Evolutionary conservation across 1,139 yeast genomes (phyloP), one percentile per base, ranked within the genome.

Genomic region (Blastobotrys persicus): DNA sequence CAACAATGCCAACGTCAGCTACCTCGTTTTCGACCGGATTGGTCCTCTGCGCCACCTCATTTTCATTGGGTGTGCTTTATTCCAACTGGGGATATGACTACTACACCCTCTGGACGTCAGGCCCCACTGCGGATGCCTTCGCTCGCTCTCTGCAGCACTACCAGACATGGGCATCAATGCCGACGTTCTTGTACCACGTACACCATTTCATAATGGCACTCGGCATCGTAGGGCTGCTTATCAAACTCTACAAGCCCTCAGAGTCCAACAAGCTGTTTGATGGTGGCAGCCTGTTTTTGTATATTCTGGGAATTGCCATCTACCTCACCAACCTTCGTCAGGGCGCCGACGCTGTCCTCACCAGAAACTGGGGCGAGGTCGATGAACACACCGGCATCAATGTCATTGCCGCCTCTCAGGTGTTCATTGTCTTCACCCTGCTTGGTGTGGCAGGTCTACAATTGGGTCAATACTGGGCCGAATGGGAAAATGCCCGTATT

Each of bases 281-380:
- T 68, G 95, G 94, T 58, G 96, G 92, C 42, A 75, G 95, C 11
- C 74, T 89, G 60, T 82, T 81, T 20, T 75, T 88, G 55, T 79
- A 79, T 63, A 83, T 89, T 68, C 72, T 83, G 40, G 85, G 85
- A 9, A 71, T 87, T 46, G 81, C 91, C 59, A 79, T 91, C 60
- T 92, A 89, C 70, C 74, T 89, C 63, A 85, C 96, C 60, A 92
- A 92, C 70, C 74, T 92, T 59, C 79, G 91, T 67, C 80, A 87
- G 47, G 98, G 98, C 46, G 75, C 84, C 46, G 78, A 78, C 59
- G 80, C 94, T 47, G 80, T 88, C 52, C 62, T 79, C 28, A 69
- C 77, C 52, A 89, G 91, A 42, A 74, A 80, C 53, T 92, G 98
- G 97, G 98, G 96, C 55, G 98, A 92, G 49, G 96, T 92, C 47